A percentile compares a stretch with the other conserved stretches of the same genome.
Evolutionary conservation across 2,329 filamentous ascomycete species (phyloP).

Genomic region (Aspergillus sp.): DNA sequence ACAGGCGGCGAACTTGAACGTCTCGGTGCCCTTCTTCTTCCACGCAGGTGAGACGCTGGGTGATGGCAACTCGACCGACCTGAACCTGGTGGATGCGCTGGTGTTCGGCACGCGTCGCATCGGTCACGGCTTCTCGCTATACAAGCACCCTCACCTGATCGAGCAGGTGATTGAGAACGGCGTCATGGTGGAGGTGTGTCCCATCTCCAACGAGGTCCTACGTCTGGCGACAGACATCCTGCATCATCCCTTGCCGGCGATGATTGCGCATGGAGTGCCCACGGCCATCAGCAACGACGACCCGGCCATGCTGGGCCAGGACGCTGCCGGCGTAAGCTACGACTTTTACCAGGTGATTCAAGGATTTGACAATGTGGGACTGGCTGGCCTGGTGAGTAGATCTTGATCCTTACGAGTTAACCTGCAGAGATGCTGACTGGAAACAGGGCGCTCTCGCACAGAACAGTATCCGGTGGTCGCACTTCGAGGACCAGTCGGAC

Average conservation of each 20-base stretch:
- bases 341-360: conserved; percentile 92
- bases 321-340: conserved; percentile 76
- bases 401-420: background rate
- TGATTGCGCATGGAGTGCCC: conserved; percentile 77
- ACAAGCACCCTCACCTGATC: conserved; percentile 83
- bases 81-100: conserved; percentile 83
- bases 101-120: conserved; percentile 81
- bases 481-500: conserved; percentile 72
- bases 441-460: conserved; percentile 63
- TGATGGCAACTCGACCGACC: conserved; percentile 71
- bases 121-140: conserved; percentile 81
- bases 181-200: conserved; percentile 83
- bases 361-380: conserved; percentile 84
- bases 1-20: conserved; percentile 68
- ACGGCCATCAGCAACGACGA: conserved; percentile 87
- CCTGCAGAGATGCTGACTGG: background rate
- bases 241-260: conserved; percentile 75
- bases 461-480: conserved; percentile 84
- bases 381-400: conserved; percentile 71
- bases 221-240: conserved; percentile 72
- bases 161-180: conserved; percentile 82
- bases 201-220: conserved; percentile 85
- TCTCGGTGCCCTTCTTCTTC: conserved; percentile 89
- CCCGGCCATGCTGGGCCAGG: conserved; percentile 82
- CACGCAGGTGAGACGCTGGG: conserved; percentile 90